Base-by-base conservation (phyloP, 176 grass and related monocot genomes). In the Musa itinerans region DNA sequence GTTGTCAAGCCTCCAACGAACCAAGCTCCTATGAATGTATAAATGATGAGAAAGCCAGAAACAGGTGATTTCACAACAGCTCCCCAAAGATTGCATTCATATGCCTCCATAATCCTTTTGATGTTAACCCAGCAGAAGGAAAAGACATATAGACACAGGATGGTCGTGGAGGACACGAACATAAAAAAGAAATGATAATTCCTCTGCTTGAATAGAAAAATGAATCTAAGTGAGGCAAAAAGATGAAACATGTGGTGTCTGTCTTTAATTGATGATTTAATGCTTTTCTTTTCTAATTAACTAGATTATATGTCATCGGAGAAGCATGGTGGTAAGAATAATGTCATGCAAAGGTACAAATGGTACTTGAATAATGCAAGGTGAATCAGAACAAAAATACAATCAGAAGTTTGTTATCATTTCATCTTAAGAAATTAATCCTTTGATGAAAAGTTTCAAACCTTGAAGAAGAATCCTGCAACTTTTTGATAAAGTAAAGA, bases 121-220 rank as follows among this genome's bases (percentile, higher is more conserved):
- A 76, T 34, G 34, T 74, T 76, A 61, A 85, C 16, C 72, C 66
- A 21, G 71, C 70, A 80, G 56, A 81, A 76, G 15, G 27, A 53
- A 72, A 85, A 62, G 49, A 85, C 83, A 76, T 80, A 85, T 10
- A 80, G 48, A 48, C 83, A 85, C 16, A 85, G 56, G 19, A 85
- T 20, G 20, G 78, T 85, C 8, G 69, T 53, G 10, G 78, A 85
- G 51, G 53, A 85, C 59, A 85, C 68, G 23, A 85, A 85, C 63
- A 73, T 74, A 53, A 80, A 80, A 57, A 85, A 85, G 48, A 81
- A 73, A n/a, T 78, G 59, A 49, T 85, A 85, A 74, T 85, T 85
- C 71, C 83, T 81, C 83, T 85, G 72, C 53, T 77, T 57, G 26
- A 54, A 54, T 25, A 80, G 9, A 16, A 16, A 25, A 81, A 75